Evolutionary conservation across 352 stramenopile species (phyloP).

Genomic region (Chloridella minuta): DNA sequence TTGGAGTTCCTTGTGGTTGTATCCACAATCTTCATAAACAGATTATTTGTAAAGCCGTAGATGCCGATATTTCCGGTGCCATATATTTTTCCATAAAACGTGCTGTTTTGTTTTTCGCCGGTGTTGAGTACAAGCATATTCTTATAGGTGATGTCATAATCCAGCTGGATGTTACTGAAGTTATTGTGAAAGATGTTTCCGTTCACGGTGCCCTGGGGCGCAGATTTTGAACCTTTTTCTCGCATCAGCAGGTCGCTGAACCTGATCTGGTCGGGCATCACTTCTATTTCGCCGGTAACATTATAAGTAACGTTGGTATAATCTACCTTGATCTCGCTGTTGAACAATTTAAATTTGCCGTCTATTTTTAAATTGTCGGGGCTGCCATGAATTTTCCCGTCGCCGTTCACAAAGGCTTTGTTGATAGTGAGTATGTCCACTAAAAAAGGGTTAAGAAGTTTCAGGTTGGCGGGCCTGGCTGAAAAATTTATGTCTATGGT

Average conservation of each 20-base stretch:
- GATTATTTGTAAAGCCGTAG: not conserved
- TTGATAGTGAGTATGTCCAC: not conserved
- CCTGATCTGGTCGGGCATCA: not conserved
- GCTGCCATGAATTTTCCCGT: not conserved
- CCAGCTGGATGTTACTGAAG: not conserved
- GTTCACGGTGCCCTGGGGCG: not conserved
- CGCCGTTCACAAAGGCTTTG: not conserved
- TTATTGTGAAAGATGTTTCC: not conserved
- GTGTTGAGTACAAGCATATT: not conserved
- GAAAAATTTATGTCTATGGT: not conserved
- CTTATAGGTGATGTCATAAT: not conserved
- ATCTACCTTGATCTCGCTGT: not conserved
- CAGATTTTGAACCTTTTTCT: not conserved
- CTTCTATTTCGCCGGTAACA: not conserved
- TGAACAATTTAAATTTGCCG: not conserved
- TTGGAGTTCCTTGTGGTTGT: not conserved
- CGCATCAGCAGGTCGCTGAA: not conserved
- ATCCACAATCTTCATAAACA: not conserved
- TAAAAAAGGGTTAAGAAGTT: not conserved
- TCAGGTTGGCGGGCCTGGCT: not conserved
- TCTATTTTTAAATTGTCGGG: not conserved
- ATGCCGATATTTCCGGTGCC: not conserved
- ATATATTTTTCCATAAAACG: not conserved
- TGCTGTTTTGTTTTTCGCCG: not conserved
- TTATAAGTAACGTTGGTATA: not conserved